A percentile compares a stretch with the other conserved stretches of the same genome.
phyloP scores from a whole-genome alignment of 257 asterid species.

The Ligustrum vulgare region DNA sequence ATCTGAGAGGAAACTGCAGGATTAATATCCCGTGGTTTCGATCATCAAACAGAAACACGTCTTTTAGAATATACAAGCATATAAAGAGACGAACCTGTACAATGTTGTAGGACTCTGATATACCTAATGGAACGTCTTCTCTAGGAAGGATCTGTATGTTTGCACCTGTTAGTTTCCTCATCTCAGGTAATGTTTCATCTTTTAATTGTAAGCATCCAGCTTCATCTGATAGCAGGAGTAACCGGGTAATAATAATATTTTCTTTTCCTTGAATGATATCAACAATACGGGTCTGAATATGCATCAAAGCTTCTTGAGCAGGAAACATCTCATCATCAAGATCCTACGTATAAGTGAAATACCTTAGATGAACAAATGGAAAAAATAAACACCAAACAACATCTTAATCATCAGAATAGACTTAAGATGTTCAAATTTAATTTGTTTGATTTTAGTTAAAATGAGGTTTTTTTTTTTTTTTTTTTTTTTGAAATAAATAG shows the following conservation, averaged over 20 bases:
- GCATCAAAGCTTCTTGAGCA: constrained; percentile 98
- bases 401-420: background rate
- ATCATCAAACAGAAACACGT: background rate
- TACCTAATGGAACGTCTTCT: constrained; percentile 61
- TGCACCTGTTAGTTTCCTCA: constrained; percentile 67
- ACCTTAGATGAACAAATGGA: constrained; percentile 17
- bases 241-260: constrained; percentile 69
- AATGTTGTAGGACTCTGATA: constrained; percentile 63
- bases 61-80: constrained; percentile 8
- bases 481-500: no score
- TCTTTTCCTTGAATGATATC: constrained; percentile 81
- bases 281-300: constrained; percentile 81
- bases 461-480: no score
- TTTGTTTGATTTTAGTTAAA: no score
- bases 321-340: constrained; percentile 97
- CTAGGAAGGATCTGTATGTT: constrained; percentile 60
- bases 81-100: constrained; percentile 60
- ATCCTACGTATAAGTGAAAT: constrained; percentile 58
- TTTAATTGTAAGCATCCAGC: constrained; percentile 42
- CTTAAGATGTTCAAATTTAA: background rate
- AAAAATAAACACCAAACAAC: background rate
- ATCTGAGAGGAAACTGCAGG: background rate
- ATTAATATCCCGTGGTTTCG: background rate
- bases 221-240: constrained; percentile 80
- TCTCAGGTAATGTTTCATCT: constrained; percentile 42